phyloP scores from a whole-genome alignment of 1,284 basidiomycete genomes.

The Papiliotrema fonsecae region DNA sequence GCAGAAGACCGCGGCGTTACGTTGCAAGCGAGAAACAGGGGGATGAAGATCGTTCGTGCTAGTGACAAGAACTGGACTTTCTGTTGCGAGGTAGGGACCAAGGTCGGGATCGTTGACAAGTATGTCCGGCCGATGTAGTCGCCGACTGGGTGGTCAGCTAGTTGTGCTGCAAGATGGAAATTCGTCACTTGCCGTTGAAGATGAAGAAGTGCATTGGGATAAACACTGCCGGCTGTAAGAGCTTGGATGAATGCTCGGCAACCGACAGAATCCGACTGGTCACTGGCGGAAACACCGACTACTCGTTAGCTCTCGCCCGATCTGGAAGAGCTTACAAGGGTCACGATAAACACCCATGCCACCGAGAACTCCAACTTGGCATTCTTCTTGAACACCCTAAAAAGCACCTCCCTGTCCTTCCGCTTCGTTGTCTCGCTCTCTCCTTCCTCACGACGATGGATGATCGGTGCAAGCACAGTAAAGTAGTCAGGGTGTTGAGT shows the following conservation, averaged over 20 bases:
- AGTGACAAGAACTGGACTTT: constrained; percentile 61
- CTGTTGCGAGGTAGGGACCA: constrained; percentile 63
- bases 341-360: constrained; percentile 69
- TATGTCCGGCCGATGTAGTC: constrained; percentile 70
- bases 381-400: constrained; percentile 55
- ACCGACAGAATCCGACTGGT: constrained; percentile 68
- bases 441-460: constrained; percentile 5
- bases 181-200: constrained; percentile 52
- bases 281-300: constrained; percentile 82
- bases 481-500: constrained; percentile 24
- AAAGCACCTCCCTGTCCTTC: constrained; percentile 16
- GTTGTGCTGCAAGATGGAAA: rapidly evolving
- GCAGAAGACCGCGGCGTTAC: constrained; percentile 17
- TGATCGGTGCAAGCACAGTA: constrained; percentile 16
- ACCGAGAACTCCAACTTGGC: constrained; percentile 65
- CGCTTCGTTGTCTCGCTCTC: constrained; percentile 7
- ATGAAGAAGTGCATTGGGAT: constrained; percentile 47
- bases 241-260: constrained; percentile 49
- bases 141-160: constrained; percentile 52
- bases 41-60: constrained; percentile 68
- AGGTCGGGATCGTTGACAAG: constrained; percentile 60
- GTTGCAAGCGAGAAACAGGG: constrained; percentile 79
- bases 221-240: constrained; percentile 44
- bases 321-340: constrained; percentile 57
- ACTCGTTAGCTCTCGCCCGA: background rate